These are phyloP conservation scores for Penicillium sp. DNA, from an alignment of 2,329 filamentous ascomycete genomes.

Conservation along the genomic window DNA sequence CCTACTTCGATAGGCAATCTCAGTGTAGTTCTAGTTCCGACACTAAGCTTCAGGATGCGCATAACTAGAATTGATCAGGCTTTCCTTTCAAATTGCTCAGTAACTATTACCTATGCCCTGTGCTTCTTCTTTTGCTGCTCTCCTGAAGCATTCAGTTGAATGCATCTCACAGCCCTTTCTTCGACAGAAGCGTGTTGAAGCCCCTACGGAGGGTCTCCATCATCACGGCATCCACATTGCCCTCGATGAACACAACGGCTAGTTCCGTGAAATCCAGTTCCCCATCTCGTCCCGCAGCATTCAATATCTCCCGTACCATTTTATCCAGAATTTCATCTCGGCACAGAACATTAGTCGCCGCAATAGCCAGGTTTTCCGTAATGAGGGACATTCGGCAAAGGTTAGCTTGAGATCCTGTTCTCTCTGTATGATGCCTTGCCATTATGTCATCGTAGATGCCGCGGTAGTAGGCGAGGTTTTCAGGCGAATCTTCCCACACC, in stretches of 20 bases:
- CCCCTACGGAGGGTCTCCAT: constrained; percentile 3
- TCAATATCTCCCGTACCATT: constrained; percentile 3
- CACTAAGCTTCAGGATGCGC: too few species aligned
- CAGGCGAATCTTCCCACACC: constrained; percentile 18
- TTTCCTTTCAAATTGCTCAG: too few species aligned
- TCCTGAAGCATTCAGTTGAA: background rate
- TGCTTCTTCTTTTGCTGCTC: background rate
- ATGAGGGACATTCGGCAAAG: constrained; percentile 10
- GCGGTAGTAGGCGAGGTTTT: constrained; percentile 12
- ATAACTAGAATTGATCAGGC: too few species aligned
- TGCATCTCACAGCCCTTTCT: background rate
- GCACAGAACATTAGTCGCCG: background rate
- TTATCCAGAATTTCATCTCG: constrained; percentile 2
- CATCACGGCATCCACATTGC: background rate
- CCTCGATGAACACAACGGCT: constrained; percentile 2
- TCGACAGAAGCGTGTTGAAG: constrained; percentile 2
- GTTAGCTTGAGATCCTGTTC: constrained; percentile 1
- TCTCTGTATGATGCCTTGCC: background rate
- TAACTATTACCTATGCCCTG: background rate
- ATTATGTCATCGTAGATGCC: constrained; percentile 5
- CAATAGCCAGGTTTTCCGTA: constrained; percentile 5
- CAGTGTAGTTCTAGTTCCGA: too few species aligned
- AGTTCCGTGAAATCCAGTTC: background rate
- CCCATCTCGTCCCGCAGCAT: background rate
- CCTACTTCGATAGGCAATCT: too few species aligned